Evolutionary conservation across 1,284 basidiomycete species (phyloP), one percentile per base, ranked within the genome.

Genomic region (Ceratobasidium theobromae): DNA sequence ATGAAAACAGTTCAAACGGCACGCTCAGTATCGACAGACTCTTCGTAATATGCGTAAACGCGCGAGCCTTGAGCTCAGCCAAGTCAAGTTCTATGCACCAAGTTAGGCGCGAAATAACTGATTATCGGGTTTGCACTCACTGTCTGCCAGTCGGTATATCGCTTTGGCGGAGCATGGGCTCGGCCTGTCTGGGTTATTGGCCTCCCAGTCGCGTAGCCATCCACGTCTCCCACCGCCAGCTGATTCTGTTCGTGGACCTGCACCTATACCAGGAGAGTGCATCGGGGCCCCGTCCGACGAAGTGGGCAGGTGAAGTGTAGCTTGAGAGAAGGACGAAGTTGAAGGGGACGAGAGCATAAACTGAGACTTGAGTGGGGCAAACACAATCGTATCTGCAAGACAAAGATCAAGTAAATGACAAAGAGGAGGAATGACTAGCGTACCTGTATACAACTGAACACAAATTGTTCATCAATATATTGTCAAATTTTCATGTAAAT

Each of bases 121-220:
- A 28, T 53, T 30, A 9, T 18, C 18, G 54, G 9, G 38, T 1
- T 18, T 4, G 18, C 5, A 79, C 86, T 73, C 70, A 91, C 88
- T 84, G 72, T 93, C 91, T 1, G 91, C 91, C n/a, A 94, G 80
- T 43, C 89, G 80, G 74, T 93, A 95, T n/a, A 88, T 86, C 1
- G 92, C 88, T 76, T 95, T 95, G 9, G 93, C 91, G 23, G 88
- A 91, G 72, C 91, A 91, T 0, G 92, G 92, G n/a, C 81, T 78
- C 0, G 89, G 89, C 41, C 83, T 79, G 14, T 82, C 82, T 1
- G 82, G 82, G 72, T 88, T 82, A 64, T 76, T 76, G 64, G 75
- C 76, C 71, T 81, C 79, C 87, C 88, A 90, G 53, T 82, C 81
- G 67, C 75, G 78, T 38, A 89, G 82, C 88, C 88, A 91, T 60